Conservation (phyloP, 2,329 filamentous ascomycete genomes). For the Colletotrichum truncatum region DNA sequence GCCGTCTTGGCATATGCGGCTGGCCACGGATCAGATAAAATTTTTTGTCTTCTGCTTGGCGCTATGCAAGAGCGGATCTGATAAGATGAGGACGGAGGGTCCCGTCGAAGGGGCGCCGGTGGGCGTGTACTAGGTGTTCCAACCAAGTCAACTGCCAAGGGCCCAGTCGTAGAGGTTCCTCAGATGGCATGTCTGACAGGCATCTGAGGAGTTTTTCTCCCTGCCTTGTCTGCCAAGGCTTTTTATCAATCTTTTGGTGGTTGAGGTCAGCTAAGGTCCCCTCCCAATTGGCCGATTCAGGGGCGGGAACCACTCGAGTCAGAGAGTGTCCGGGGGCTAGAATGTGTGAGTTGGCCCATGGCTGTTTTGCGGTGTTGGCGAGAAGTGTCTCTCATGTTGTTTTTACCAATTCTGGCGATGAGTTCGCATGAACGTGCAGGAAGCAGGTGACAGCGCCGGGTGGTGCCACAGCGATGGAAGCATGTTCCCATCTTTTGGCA, state of each 20-base stretch:
- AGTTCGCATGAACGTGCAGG: background rate
- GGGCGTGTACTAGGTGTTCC: background rate
- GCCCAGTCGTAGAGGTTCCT: background rate
- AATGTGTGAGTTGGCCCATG: background rate
- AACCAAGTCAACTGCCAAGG: background rate
- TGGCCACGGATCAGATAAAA: constrained; percentile 25
- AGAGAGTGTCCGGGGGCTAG: background rate
- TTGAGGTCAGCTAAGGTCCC: background rate
- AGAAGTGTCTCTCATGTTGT: background rate
- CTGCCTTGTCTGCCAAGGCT: background rate
- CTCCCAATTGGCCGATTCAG: background rate
- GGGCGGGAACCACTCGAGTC: background rate
- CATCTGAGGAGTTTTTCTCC: background rate
- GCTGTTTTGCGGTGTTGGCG: background rate
- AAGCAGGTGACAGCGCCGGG: background rate
- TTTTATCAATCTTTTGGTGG: background rate
- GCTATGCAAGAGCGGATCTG: constrained; percentile 18
- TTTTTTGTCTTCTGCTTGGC: constrained; percentile 8
- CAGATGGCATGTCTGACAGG: background rate
- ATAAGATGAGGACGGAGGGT: constrained; percentile 18
- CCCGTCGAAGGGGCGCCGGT: background rate
- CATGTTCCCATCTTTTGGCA: background rate
- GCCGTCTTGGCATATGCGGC: constrained; percentile 8
- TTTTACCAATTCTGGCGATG: background rate
- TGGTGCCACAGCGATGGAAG: background rate